These are phyloP conservation scores for Diaporthe batatas DNA, from an alignment of 2,329 filamentous ascomycete genomes.

Conservation along the genomic window DNA sequence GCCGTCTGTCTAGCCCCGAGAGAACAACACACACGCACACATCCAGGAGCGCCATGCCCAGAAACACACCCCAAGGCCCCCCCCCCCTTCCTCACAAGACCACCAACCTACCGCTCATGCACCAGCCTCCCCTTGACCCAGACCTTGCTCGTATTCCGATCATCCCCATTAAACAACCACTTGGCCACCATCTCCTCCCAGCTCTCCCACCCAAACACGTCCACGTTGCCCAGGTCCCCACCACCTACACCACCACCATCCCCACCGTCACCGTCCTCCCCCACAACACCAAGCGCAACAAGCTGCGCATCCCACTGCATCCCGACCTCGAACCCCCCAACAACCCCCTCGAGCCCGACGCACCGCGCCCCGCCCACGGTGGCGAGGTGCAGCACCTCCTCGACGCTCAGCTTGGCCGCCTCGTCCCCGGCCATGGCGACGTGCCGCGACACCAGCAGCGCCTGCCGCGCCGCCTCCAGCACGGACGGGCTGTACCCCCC, in stretches of 20 bases:
- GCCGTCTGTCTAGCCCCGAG: not conserved
- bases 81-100: too few species aligned
- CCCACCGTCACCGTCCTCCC: conserved; percentile 55
- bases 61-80: not conserved
- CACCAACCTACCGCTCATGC: conserved; percentile 63
- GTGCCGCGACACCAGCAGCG: conserved; percentile 82
- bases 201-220: conserved; percentile 92
- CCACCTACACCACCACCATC: conserved; percentile 53
- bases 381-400: conserved; percentile 87
- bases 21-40: not conserved
- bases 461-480: conserved; percentile 85
- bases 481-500: conserved; percentile 88
- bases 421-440: conserved; percentile 69
- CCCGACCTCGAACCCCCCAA: conserved; percentile 87
- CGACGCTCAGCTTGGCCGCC: conserved; percentile 78
- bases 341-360: conserved; percentile 76
- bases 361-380: conserved; percentile 90
- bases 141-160: conserved; percentile 87
- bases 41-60: not conserved
- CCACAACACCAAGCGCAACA: conserved; percentile 71
- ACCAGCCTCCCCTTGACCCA: conserved; percentile 91
- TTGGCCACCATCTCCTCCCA: conserved; percentile 91
- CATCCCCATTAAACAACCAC: conserved; percentile 95
- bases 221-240: conserved; percentile 73
- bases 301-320: conserved; percentile 95